A percentile compares a stretch with the other conserved stretches of the same genome.
Evolutionary conservation across 2,329 filamentous ascomycete species (phyloP).

Genomic region (Colletotrichum orchidophilum): DNA sequence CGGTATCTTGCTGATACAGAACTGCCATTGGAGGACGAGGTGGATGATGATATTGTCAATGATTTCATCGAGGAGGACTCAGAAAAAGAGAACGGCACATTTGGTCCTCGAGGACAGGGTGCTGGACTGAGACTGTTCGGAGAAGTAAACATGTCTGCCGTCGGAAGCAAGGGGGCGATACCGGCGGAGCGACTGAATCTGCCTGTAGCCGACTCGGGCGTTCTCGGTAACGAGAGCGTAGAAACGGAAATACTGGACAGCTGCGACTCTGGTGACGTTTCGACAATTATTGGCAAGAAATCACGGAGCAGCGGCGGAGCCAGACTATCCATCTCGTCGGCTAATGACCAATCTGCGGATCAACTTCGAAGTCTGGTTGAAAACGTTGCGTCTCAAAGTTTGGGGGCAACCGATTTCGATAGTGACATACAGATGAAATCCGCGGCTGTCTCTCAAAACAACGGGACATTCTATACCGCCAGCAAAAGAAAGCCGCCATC

Average conservation of each 20-base stretch:
- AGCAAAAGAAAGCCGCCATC: slow-evolving; percentile 66
- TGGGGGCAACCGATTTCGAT: slow-evolving; percentile 59
- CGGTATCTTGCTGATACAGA: slow-evolving; percentile 31
- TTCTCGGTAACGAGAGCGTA: slow-evolving; percentile 45
- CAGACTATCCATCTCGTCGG: slow-evolving; percentile 38
- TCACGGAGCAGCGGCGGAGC: slow-evolving; percentile 11
- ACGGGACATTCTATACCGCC: slow-evolving; percentile 50
- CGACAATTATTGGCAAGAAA: slow-evolving; percentile 24
- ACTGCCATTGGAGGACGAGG: slow-evolving; percentile 42
- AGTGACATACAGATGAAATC: slow-evolving; percentile 40
- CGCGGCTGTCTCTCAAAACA: slow-evolving; percentile 33
- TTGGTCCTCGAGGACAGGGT: slow-evolving; percentile 57
- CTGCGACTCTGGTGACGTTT: slow-evolving; percentile 55
- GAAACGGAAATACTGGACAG: slow-evolving; percentile 56
- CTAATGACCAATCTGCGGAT: slow-evolving; percentile 53
- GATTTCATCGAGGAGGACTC: slow-evolving; percentile 70
- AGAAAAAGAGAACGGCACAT: slow-evolving; percentile 81
- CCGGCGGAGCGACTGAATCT: slow-evolving; percentile 59
- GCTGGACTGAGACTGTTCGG: slow-evolving; percentile 59
- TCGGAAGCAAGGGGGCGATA: slow-evolving; percentile 63
- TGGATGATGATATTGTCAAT: slow-evolving; percentile 50
- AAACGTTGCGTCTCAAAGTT: slow-evolving; percentile 64
- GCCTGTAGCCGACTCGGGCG: slow-evolving; percentile 43
- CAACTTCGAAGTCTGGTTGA: slow-evolving; percentile 62
- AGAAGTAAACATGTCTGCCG: slow-evolving; percentile 62